Conservation (phyloP, 2,329 filamentous ascomycete genomes). For the Dothistroma pini region DNA sequence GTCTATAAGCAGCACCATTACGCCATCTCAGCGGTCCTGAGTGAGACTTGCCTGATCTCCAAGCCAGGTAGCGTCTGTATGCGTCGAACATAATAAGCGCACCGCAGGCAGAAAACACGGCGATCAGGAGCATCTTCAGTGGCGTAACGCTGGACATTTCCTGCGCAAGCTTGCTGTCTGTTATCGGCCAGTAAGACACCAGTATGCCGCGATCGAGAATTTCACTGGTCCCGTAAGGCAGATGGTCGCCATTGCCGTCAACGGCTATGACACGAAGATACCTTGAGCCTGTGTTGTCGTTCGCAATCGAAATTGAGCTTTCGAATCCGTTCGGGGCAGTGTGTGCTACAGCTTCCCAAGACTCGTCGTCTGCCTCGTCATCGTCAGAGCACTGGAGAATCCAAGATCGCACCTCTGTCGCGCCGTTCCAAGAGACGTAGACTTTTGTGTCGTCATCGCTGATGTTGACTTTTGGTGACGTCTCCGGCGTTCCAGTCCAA, state of each 20-base stretch:
- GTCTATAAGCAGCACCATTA: constrained; percentile 21
- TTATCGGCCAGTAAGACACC: constrained; percentile 18
- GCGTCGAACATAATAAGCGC: constrained; percentile 26
- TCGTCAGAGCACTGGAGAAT: constrained; percentile 49
- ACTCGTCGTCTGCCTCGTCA: constrained; percentile 15
- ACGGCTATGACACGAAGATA: constrained; percentile 32
- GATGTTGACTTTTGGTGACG: constrained; percentile 35
- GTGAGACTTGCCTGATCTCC: constrained; percentile 19
- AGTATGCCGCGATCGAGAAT: constrained; percentile 25
- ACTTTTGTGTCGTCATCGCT: constrained; percentile 28
- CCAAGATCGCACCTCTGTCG: constrained; percentile 47
- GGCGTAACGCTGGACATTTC: constrained; percentile 12
- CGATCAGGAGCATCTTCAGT: constrained; percentile 22
- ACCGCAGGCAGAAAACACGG: constrained; percentile 17
- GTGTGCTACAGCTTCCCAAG: constrained; percentile 23
- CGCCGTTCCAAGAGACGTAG: constrained; percentile 54
- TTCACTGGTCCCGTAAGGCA: constrained; percentile 25
- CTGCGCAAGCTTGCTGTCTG: constrained; percentile 3
- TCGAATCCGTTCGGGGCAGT: constrained; percentile 40
- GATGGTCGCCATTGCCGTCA: constrained; percentile 20
- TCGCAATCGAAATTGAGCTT: constrained; percentile 28
- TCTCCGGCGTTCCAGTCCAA: constrained; percentile 43
- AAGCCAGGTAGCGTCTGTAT: constrained; percentile 27
- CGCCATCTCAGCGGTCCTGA: constrained; percentile 27
- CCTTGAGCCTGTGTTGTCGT: constrained; percentile 15